Conservation (phyloP, 805 yeast species). For the Candida yuanshanica region DNA sequence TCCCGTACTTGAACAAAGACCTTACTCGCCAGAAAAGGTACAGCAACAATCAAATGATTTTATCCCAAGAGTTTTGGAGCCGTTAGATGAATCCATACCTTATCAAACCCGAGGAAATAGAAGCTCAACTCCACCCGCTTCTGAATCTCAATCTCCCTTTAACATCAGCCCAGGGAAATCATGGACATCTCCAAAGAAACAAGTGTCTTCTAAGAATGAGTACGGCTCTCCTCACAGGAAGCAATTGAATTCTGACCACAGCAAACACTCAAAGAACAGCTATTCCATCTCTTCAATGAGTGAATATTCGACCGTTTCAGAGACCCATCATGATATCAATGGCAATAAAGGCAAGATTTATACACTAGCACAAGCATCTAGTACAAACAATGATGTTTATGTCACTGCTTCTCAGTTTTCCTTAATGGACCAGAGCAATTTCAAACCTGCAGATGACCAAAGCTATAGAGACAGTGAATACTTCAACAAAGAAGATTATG, state of each 20-base stretch:
- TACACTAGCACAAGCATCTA: slow-evolving; percentile 12
- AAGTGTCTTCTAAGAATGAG: neutral
- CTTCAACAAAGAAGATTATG: neutral
- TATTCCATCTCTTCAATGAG: slow-evolving; percentile 22
- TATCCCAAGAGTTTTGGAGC: slow-evolving; percentile 8
- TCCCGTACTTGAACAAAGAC: neutral
- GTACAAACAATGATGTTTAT: slow-evolving; percentile 27
- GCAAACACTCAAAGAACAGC: slow-evolving; percentile 8
- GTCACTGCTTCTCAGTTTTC: slow-evolving; percentile 36
- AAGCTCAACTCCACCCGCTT: slow-evolving; percentile 2
- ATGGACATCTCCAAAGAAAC: neutral
- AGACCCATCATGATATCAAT: slow-evolving; percentile 6
- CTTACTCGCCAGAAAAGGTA: neutral
- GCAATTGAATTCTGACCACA: slow-evolving; percentile 1
- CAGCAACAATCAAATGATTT: slow-evolving; percentile 3
- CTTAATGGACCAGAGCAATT: slow-evolving; percentile 11
- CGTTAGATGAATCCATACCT: slow-evolving; percentile 8
- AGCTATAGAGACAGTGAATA: neutral
- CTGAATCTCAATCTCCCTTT: neutral
- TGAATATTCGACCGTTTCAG: slow-evolving; percentile 13
- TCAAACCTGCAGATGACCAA: neutral
- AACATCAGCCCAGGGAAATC: neutral
- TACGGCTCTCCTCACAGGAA: neutral
- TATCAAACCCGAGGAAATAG: neutral
- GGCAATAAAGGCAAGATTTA: slow-evolving; percentile 12